Base-by-base conservation (phyloP, 2,329 filamentous ascomycete species). In the Pezicula neosporulosa region DNA sequence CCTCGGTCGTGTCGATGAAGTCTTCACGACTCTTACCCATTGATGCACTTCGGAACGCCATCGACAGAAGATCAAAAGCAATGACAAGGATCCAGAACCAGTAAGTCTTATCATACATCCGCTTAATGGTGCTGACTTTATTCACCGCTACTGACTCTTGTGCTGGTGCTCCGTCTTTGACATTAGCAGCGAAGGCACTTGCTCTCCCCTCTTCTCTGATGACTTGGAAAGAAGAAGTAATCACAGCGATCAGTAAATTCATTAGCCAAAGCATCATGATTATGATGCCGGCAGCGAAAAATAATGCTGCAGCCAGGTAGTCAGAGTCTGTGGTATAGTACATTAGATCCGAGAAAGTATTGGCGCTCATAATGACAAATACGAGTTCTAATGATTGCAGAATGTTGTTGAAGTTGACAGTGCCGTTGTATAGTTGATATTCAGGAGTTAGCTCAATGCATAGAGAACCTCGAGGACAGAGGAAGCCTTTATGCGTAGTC, bases 331-430 rank as follows among this genome's bases (percentile, higher is more conserved):
- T 91, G 4, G 93, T 91, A 61, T 90, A 89, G 69, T 99, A 99
- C 77, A 99, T 90, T 48, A 97, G 74, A 68, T 97, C 90, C 1
- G 90, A 88, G 70, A 95, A 99, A 0, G 94, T 99, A 67, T 99
- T 99, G 45, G 91, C 93, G 63, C 90, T 96, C 90, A 99, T 99
- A 65, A 99, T 87, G 47, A 99, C 90, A 65, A 99, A 99, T 2
- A 99, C 92, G 52, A 97, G 76, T 71, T 99, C 91, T 48, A 97
- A 73, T 0, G 92, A 97, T 57, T 97, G 86, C 28, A 90, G 72
- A 38, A 99, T 95, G 66, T 97, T 93, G 73, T 99, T 94, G 65
- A 97, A 99, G 67, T 87, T 95, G 62, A 97, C 81, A 0, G 94
- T 99, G 47, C 83, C 84, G 61, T 89, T 90, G 68, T 82, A 90